Evolutionary conservation across 2,329 filamentous ascomycete species (phyloP).

Genomic region (Tothia fuscella): DNA sequence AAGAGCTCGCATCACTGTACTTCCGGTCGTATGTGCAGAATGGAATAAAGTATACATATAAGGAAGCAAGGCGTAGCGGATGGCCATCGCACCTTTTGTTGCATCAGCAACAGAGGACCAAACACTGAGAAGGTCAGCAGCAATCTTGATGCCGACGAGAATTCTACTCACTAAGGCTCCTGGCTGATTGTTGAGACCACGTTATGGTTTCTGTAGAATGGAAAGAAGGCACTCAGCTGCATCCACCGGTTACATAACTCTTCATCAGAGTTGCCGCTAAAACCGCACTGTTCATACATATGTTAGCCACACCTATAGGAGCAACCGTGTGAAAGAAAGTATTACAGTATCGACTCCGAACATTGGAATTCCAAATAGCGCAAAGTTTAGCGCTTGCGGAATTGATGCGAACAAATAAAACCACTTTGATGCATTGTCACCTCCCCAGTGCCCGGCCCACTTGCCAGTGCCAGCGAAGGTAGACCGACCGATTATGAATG

Average conservation of each 20-base stretch:
- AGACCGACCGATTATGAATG: constrained; percentile 73
- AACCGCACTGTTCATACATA: no score
- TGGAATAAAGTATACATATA: constrained; percentile 69
- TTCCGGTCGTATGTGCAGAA: constrained; percentile 50
- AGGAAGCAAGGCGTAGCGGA: constrained; percentile 58
- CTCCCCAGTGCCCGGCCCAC: constrained; percentile 40
- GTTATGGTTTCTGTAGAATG: constrained; percentile 63
- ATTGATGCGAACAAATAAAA: constrained; percentile 66
- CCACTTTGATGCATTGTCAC: constrained; percentile 58
- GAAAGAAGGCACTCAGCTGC: constrained; percentile 62
- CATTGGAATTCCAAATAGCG: constrained; percentile 65
- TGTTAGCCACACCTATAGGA: no score
- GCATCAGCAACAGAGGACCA: constrained; percentile 57
- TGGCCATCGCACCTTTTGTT: constrained; percentile 52
- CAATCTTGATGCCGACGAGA: background rate
- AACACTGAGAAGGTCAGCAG: constrained; percentile 14
- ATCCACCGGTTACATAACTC: constrained; percentile 67
- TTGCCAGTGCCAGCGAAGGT: constrained; percentile 69
- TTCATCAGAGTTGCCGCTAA: constrained; percentile 53
- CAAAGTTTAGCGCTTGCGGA: constrained; percentile 63
- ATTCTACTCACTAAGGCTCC: constrained; percentile 46
- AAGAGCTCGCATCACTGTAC: constrained; percentile 56
- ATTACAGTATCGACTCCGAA: constrained; percentile 45
- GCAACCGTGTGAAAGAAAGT: no score
- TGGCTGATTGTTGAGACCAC: constrained; percentile 47